Conservation (phyloP, 768 basidiomycete genomes). For the Tephrocybe sp. region DNA sequence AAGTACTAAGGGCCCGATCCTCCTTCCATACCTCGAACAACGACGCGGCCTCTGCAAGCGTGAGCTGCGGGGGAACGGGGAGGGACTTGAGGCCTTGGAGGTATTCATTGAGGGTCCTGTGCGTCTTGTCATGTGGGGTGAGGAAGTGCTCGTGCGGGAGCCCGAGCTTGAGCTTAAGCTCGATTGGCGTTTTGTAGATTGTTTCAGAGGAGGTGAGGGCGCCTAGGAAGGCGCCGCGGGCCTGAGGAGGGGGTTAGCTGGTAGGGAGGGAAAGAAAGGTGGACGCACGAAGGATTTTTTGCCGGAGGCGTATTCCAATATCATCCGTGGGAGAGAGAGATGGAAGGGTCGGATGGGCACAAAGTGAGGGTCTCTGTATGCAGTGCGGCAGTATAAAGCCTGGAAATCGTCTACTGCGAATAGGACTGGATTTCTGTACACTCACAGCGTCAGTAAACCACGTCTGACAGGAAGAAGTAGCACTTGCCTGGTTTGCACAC, state of each 20-base stretch:
- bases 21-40: slow-evolving; percentile 79
- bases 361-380: slow-evolving; percentile 77
- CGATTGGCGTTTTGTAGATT: slow-evolving; percentile 55
- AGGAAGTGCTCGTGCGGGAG: slow-evolving; percentile 38
- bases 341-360: slow-evolving; percentile 70
- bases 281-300: slow-evolving; percentile 61
- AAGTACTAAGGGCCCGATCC: slow-evolving; percentile 51
- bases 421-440: slow-evolving; percentile 72
- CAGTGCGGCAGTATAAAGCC: slow-evolving; percentile 65
- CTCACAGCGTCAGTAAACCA: not conserved
- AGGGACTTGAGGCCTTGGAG: slow-evolving; percentile 45
- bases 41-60: slow-evolving; percentile 65
- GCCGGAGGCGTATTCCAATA: slow-evolving; percentile 81
- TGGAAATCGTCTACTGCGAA: slow-evolving; percentile 90
- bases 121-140: slow-evolving; percentile 59
- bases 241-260: slow-evolving; percentile 34
- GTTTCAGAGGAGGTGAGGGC: slow-evolving; percentile 66
- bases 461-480: not conserved
- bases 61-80: slow-evolving; percentile 55
- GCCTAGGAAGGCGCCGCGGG: slow-evolving; percentile 70
- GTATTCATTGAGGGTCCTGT: slow-evolving; percentile 48
- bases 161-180: slow-evolving; percentile 63
- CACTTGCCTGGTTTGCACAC: slow-evolving; percentile 48
- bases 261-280: not conserved
- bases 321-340: slow-evolving; percentile 72